Percentiles rank a stretch among this genome's conserved stretches.
Evolutionary conservation across 2,329 filamentous ascomycete species (phyloP).

Genomic region (Diaporthe ampelina): DNA sequence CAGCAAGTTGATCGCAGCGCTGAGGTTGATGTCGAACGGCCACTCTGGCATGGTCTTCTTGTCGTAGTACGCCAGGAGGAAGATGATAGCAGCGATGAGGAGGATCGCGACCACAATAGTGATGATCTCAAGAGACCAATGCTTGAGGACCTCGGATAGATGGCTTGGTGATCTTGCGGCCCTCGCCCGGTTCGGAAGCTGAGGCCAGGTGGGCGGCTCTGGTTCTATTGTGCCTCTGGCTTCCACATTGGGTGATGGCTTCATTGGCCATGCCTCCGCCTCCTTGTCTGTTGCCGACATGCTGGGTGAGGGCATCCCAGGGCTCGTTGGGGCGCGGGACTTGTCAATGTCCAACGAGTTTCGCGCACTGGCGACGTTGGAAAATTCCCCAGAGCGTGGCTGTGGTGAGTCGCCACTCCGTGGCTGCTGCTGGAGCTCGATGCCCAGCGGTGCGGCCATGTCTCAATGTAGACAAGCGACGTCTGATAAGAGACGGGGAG

Average conservation of each 20-base stretch:
- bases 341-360: constrained; percentile 14
- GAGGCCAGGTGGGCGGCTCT: not conserved
- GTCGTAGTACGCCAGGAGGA: constrained; percentile 33
- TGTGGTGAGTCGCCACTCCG: not conserved
- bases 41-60: constrained; percentile 42
- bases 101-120: constrained; percentile 33
- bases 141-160: constrained; percentile 27
- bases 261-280: constrained; percentile 3
- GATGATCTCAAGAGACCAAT: constrained; percentile 37
- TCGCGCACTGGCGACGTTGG: not conserved
- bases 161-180: constrained; percentile 23
- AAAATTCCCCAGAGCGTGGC: constrained; percentile 1
- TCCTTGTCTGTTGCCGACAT: not conserved
- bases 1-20: constrained; percentile 43
- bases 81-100: constrained; percentile 37
- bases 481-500: constrained; percentile 1
- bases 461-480: constrained; percentile 7
- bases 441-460: constrained; percentile 31
- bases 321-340: not conserved
- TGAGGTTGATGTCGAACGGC: constrained; percentile 46
- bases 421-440: constrained; percentile 33
- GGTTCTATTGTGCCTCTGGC: not conserved
- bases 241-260: not conserved
- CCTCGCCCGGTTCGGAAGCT: not conserved
- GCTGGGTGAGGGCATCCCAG: not conserved